Percentiles rank a stretch among this genome's conserved stretches.
Evolutionary conservation across 441 rosid genomes (phyloP).

Genomic region (Euphorbia corollata): DNA sequence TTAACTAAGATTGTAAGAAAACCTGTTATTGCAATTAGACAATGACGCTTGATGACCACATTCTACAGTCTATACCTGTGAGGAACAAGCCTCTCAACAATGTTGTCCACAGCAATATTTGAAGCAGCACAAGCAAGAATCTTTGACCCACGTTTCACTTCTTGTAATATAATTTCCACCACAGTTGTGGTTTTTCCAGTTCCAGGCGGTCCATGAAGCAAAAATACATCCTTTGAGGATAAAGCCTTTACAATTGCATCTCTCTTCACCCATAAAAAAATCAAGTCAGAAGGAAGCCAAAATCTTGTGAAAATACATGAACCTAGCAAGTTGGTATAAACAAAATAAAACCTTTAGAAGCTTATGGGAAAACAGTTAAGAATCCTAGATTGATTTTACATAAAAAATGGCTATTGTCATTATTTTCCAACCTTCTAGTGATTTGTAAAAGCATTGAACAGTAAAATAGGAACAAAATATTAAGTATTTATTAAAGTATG

Average conservation of each 20-base stretch:
- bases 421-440: not conserved
- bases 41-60: not conserved
- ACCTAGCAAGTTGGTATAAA: slow-evolving; percentile 8
- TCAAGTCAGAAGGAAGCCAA: slow-evolving; percentile 12
- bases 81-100: slow-evolving; percentile 88
- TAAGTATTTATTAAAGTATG: not conserved
- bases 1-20: not conserved
- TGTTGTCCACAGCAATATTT: slow-evolving; percentile 97
- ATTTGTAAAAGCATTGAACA: not conserved
- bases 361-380: not conserved
- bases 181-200: slow-evolving; percentile 97
- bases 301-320: slow-evolving; percentile 16
- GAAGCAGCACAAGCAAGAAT: slow-evolving; percentile 98
- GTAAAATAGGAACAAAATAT: not conserved
- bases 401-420: not conserved
- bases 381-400: not conserved
- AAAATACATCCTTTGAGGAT: slow-evolving; percentile 74
- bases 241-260: slow-evolving; percentile 83
- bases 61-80: slow-evolving; percentile 44
- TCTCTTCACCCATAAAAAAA: slow-evolving; percentile 40
- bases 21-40: not conserved
- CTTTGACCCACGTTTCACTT: slow-evolving; percentile 88
- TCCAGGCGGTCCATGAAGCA: slow-evolving; percentile 98
- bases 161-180: slow-evolving; percentile 86
- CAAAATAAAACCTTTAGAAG: not conserved